Conservation (phyloP, 352 stramenopile genomes). For the Halophytophthora batemanensis region DNA sequence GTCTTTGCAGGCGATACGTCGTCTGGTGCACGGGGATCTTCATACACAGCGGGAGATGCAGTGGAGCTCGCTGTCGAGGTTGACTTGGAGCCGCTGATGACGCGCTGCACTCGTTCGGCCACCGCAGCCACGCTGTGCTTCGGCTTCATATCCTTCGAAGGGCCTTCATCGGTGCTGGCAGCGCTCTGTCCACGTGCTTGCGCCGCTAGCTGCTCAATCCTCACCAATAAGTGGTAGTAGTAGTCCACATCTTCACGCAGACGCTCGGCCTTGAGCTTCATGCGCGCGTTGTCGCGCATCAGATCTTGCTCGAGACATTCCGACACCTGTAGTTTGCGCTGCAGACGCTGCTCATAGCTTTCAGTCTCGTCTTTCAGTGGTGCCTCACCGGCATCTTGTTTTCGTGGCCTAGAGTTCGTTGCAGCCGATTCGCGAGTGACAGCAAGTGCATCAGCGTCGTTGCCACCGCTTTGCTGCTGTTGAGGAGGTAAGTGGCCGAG, state of each 20-base stretch:
- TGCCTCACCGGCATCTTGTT: not conserved
- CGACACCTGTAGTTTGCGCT: slow-evolving; percentile 32
- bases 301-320: slow-evolving; percentile 38
- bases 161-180: slow-evolving; percentile 1
- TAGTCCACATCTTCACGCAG: slow-evolving; percentile 51
- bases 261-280: slow-evolving; percentile 41
- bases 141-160: not conserved
- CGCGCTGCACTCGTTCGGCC: slow-evolving; percentile 17
- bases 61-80: slow-evolving; percentile 6
- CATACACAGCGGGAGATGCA: too few species aligned
- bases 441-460: not conserved
- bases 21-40: too few species aligned
- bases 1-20: too few species aligned
- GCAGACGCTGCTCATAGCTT: slow-evolving; percentile 15
- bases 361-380: not conserved
- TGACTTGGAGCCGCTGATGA: slow-evolving; percentile 40
- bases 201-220: slow-evolving; percentile 33
- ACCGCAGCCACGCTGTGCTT: slow-evolving; percentile 2
- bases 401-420: not conserved
- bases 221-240: slow-evolving; percentile 43
- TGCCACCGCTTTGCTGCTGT: not conserved
- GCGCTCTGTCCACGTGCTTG: slow-evolving; percentile 7
- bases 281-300: slow-evolving; percentile 38
- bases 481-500: slow-evolving; percentile 13
- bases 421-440: not conserved